A percentile compares a stretch with the other conserved stretches of the same genome.
phyloP scores from a whole-genome alignment of 2,329 filamentous ascomycete species.

The Fusarium duplospermum region DNA sequence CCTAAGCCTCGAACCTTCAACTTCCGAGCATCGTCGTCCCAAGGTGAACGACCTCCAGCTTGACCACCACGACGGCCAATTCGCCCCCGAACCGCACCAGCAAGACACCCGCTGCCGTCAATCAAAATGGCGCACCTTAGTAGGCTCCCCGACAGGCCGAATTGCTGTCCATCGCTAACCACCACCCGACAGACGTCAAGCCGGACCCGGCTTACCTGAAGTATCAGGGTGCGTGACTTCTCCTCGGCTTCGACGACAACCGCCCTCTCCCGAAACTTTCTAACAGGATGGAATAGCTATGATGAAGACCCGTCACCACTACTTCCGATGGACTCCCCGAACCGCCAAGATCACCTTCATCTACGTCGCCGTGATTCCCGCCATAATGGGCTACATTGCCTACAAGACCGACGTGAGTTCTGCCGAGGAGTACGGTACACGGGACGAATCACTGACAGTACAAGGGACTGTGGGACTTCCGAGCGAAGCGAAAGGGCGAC shows the following conservation, averaged over 20 bases:
- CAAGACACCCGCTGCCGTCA: conserved; percentile 40
- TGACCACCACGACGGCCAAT: conserved; percentile 42
- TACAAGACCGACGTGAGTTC: conserved; percentile 87
- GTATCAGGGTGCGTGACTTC: conserved; percentile 52
- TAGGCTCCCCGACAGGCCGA: conserved; percentile 31
- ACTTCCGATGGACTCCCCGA: conserved; percentile 92
- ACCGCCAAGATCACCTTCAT: conserved; percentile 84
- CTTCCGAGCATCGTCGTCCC: conserved; percentile 21
- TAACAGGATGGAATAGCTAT: conserved; percentile 70
- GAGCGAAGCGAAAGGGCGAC: conserved; percentile 90
- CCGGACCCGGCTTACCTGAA: conserved; percentile 57
- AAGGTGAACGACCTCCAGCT: conserved; percentile 30
- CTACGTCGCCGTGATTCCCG: conserved; percentile 80
- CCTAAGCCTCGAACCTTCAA: conserved; percentile 40
- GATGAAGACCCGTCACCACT: conserved; percentile 86
- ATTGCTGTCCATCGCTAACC: conserved; percentile 42
- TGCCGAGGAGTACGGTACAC: neutral
- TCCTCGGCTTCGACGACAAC: conserved; percentile 26
- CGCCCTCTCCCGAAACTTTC: conserved; percentile 10
- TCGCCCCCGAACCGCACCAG: conserved; percentile 33
- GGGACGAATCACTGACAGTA: conserved; percentile 36
- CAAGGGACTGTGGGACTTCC: conserved; percentile 87
- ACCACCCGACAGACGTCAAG: conserved; percentile 50
- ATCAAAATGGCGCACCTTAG: conserved; percentile 55
- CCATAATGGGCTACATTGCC: conserved; percentile 75